phyloP scores from a whole-genome alignment of 2,329 filamentous ascomycete genomes.

The Pyricularia pennisetigena region DNA sequence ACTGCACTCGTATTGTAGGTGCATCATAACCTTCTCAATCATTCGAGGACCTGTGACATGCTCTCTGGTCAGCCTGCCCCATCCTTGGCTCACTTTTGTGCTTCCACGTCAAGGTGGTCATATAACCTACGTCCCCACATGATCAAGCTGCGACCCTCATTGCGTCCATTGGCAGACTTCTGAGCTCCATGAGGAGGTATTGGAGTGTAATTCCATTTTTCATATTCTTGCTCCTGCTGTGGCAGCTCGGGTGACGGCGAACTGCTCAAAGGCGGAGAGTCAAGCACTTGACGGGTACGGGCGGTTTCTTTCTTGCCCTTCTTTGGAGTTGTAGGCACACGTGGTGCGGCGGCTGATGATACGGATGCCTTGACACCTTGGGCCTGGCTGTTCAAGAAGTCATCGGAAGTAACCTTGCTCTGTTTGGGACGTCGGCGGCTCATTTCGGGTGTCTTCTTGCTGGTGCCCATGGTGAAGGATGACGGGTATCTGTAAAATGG shows the following conservation, averaged over 20 bases:
- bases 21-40: conserved; percentile 32
- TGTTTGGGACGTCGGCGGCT: background rate
- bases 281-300: background rate
- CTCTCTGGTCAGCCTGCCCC: background rate
- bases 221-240: background rate
- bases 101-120: background rate
- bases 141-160: conserved; percentile 26
- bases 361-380: background rate
- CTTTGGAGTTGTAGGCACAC: background rate
- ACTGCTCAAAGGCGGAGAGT: background rate
- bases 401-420: background rate
- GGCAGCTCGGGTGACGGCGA: background rate
- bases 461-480: background rate
- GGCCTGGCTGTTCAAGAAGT: background rate
- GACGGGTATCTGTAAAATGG: background rate
- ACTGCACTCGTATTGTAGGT: conserved; percentile 28
- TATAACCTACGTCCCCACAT: conserved; percentile 30
- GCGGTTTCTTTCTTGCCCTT: background rate
- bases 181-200: conserved; percentile 10
- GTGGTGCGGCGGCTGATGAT: background rate
- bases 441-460: background rate
- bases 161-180: conserved; percentile 18
- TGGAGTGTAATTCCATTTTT: conserved; percentile 9
- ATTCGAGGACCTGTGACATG: conserved; percentile 30
- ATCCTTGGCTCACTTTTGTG: background rate